Percentiles rank a stretch among this genome's conserved stretches.
Conservation (phyloP, 257 asterid genomes). For the Cruciata laevipes region DNA sequence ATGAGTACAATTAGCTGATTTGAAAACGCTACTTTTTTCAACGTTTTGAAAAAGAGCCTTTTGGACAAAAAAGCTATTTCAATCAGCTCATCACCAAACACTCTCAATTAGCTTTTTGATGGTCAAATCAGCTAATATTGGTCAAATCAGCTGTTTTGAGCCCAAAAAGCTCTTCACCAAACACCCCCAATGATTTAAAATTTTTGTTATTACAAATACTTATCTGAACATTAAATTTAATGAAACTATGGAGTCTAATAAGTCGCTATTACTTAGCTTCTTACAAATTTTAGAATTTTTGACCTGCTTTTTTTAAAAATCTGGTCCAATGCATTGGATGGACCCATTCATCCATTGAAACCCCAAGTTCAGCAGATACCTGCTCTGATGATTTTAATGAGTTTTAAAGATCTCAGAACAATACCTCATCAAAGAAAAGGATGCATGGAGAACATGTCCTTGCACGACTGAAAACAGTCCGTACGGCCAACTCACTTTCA, state of each 20-base stretch:
- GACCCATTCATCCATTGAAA: not conserved
- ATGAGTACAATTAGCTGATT: too few species aligned
- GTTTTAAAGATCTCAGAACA: conserved; percentile 1
- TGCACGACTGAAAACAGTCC: conserved; percentile 82
- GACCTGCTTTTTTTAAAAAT: not conserved
- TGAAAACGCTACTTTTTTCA: too few species aligned
- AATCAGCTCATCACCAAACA: too few species aligned
- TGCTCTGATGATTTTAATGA: not conserved
- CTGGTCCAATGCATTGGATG: not conserved
- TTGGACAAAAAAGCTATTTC: too few species aligned
- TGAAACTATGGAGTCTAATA: not conserved
- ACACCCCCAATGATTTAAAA: too few species aligned
- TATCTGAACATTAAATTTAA: not conserved
- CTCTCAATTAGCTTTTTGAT: too few species aligned
- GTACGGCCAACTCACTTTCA: conserved; percentile 81
- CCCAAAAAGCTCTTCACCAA: too few species aligned
- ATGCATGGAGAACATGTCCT: conserved; percentile 93
- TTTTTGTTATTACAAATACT: not conserved
- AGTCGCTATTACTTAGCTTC: not conserved
- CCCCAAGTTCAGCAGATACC: not conserved
- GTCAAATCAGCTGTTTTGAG: too few species aligned
- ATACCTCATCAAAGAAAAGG: conserved; percentile 90
- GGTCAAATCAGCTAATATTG: too few species aligned
- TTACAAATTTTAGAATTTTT: not conserved
- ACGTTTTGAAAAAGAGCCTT: too few species aligned